phyloP scores from a whole-genome alignment of 1,284 basidiomycete genomes.

The Schizopora paradoxa region DNA sequence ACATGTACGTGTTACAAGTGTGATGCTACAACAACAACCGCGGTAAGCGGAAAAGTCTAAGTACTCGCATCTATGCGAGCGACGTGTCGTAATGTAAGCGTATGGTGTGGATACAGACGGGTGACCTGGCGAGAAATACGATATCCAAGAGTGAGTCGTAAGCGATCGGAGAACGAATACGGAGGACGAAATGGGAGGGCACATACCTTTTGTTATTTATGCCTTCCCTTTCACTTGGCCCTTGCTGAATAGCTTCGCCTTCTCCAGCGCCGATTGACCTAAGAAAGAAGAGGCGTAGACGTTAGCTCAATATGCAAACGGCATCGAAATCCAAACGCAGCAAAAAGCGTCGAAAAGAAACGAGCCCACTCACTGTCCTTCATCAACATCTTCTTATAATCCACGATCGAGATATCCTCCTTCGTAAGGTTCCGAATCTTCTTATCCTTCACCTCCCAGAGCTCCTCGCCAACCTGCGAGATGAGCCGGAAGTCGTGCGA shows the following conservation, averaged over 20 bases:
- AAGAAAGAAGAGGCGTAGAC: conserved; percentile 15
- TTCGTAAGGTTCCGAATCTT: conserved; percentile 92
- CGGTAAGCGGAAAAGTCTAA: too few relatives aligned
- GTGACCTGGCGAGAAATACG: too few relatives aligned
- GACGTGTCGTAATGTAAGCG: too few relatives aligned
- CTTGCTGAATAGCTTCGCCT: conserved; percentile 90
- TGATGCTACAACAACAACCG: too few relatives aligned
- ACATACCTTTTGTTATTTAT: not conserved
- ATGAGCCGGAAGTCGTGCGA: conserved; percentile 97
- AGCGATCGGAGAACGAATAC: too few relatives aligned
- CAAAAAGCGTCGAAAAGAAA: conserved; percentile 18
- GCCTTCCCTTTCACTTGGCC: conserved; percentile 5
- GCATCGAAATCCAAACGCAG: conserved; percentile 16
- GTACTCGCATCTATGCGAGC: too few relatives aligned
- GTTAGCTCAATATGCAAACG: conserved; percentile 15
- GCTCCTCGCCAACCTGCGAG: conserved; percentile 92
- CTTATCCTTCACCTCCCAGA: conserved; percentile 97
- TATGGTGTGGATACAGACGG: too few relatives aligned
- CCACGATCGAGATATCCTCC: conserved; percentile 82
- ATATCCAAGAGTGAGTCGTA: too few relatives aligned
- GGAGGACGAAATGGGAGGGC: too few relatives aligned
- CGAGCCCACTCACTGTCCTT: conserved; percentile 50
- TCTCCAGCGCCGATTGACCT: conserved; percentile 79
- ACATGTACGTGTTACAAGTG: too few relatives aligned
- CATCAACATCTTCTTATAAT: conserved; percentile 83